Percentiles rank a stretch among this genome's conserved stretches.
Evolutionary conservation across 2,329 filamentous ascomycete genomes (phyloP).

Genomic region (Aureobasidium subglaciale): DNA sequence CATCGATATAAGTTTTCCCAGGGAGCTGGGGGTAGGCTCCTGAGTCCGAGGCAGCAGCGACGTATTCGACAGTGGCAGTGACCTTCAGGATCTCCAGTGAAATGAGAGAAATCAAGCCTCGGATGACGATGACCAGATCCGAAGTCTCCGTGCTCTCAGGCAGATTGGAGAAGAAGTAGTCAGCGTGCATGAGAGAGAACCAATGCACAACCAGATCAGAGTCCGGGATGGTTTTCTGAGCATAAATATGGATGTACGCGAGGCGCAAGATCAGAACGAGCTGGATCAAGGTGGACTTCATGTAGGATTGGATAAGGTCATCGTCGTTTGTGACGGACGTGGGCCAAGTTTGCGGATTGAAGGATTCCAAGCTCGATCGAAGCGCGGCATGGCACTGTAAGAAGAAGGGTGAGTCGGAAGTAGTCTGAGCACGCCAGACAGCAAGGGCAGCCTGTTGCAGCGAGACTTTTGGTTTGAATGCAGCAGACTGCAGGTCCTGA

Average conservation of each 20-base stretch:
- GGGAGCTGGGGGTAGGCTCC: slow-evolving; percentile 23
- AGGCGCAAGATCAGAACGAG: slow-evolving; percentile 52
- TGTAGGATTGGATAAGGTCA: slow-evolving; percentile 55
- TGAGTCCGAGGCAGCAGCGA: slow-evolving; percentile 24
- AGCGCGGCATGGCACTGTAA: slow-evolving; percentile 20
- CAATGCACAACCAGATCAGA: slow-evolving; percentile 55
- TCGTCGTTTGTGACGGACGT: slow-evolving; percentile 43
- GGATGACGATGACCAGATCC: slow-evolving; percentile 36
- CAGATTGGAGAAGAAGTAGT: slow-evolving; percentile 62
- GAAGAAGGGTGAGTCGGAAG: slow-evolving; percentile 20
- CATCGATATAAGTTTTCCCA: slow-evolving; percentile 56
- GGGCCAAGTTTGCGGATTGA: slow-evolving; percentile 41
- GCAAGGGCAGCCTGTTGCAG: background rate
- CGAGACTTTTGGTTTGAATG: background rate
- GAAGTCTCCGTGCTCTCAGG: slow-evolving; percentile 27
- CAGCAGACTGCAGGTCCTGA: slow-evolving; percentile 2
- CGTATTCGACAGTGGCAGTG: slow-evolving; percentile 50
- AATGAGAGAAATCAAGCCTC: slow-evolving; percentile 61
- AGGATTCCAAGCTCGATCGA: slow-evolving; percentile 28
- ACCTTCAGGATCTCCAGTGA: slow-evolving; percentile 68
- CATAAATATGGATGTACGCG: slow-evolving; percentile 47
- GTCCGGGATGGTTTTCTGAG: slow-evolving; percentile 19
- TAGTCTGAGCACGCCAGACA: slow-evolving; percentile 5
- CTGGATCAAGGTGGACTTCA: slow-evolving; percentile 59
- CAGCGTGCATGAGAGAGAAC: slow-evolving; percentile 65